Conservation (phyloP, 192 early-diverging fungal species). For the Coemansia sp. region DNA sequence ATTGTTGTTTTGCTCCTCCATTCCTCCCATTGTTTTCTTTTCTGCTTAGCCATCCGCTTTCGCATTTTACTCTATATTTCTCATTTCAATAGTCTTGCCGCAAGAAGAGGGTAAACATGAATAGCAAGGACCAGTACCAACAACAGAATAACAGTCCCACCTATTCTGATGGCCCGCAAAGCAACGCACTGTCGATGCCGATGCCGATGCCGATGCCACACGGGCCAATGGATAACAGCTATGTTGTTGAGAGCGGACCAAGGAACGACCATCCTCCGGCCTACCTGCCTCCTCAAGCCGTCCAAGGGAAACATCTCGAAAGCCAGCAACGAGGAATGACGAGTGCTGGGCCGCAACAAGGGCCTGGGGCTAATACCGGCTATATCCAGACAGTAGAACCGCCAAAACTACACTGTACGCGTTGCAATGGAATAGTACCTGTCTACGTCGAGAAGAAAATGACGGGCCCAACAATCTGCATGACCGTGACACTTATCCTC, state of each 20-base stretch:
- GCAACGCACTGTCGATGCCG: background rate
- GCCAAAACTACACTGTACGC: background rate
- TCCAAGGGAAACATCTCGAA: background rate
- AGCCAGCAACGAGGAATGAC: background rate
- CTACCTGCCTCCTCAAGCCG: background rate
- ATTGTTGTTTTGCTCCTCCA: background rate
- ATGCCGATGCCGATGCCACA: constrained; percentile 3
- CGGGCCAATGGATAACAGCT: background rate
- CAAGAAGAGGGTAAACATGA: background rate
- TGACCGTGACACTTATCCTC: constrained; percentile 1
- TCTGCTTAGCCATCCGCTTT: background rate
- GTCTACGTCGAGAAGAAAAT: constrained; percentile 6
- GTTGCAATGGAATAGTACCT: background rate
- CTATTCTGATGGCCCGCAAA: background rate
- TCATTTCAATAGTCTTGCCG: background rate
- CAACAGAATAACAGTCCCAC: background rate
- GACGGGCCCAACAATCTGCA: background rate
- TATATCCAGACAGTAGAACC: background rate
- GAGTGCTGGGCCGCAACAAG: background rate
- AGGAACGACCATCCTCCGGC: background rate
- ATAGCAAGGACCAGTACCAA: background rate
- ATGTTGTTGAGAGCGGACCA: background rate
- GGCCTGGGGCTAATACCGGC: background rate
- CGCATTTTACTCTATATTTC: background rate
- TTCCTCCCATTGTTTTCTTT: background rate